phyloP scores from a whole-genome alignment of 495 filamentous ascomycete genomes.

The Xylaria acuta region DNA sequence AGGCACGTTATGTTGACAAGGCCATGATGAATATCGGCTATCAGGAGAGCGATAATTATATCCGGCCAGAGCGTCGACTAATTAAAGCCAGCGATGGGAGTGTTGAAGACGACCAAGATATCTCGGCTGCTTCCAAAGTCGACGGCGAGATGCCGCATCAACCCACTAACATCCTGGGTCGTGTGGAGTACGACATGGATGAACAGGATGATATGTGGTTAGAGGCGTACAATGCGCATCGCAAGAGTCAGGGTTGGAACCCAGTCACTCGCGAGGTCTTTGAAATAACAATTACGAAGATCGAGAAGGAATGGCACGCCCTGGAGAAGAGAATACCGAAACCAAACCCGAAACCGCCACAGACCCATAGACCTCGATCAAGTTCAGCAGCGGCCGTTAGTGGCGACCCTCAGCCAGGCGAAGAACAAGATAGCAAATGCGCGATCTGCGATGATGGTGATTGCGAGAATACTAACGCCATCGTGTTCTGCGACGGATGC shows the following conservation, averaged over 20 bases:
- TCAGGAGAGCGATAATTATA: constrained; percentile 88
- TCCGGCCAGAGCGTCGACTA: constrained; percentile 74
- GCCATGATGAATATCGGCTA: constrained; percentile 94
- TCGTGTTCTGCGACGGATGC: constrained; percentile 98
- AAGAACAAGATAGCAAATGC: constrained; percentile 97
- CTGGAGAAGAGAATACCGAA: constrained; percentile 97
- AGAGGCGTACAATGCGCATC: constrained; percentile 77
- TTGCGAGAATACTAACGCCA: constrained; percentile 99
- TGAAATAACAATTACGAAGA: constrained; percentile 97
- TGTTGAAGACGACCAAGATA: constrained; percentile 83
- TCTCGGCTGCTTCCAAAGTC: constrained; percentile 59
- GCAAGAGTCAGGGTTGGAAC: constrained; percentile 73
- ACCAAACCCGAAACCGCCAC: constrained; percentile 91
- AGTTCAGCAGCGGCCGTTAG: constrained; percentile 92
- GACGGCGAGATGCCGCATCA: constrained; percentile 64
- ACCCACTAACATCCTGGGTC: constrained; percentile 59
- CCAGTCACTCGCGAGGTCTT: constrained; percentile 91
- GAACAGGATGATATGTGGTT: constrained; percentile 98
- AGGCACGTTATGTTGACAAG: constrained; percentile 75
- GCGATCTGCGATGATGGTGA: constrained; percentile 98
- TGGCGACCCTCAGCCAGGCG: constrained; percentile 83
- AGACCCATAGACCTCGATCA: constrained; percentile 86
- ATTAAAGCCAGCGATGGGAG: constrained; percentile 78
- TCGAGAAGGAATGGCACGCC: constrained; percentile 97
- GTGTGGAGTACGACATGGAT: constrained; percentile 99